These are phyloP conservation scores for Backusella liffmaniae DNA, from an alignment of 192 early-diverging fungal species.

Conservation along the genomic window DNA sequence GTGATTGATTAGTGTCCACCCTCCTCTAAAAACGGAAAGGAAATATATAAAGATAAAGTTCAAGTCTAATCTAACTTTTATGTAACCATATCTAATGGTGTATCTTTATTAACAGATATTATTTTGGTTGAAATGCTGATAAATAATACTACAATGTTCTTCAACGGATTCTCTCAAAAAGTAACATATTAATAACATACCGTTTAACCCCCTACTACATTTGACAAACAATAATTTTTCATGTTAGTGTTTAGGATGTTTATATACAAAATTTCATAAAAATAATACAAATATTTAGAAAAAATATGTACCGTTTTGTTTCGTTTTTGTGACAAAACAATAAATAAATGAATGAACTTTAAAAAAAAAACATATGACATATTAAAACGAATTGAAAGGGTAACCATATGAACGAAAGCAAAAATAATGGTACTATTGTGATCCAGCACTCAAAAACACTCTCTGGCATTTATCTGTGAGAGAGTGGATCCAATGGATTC, in stretches of 20 bases:
- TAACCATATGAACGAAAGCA: not conserved
- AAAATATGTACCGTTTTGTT: not conserved
- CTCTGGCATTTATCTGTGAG: constrained; percentile 5
- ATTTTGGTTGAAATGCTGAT: too few relatives aligned
- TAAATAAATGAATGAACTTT: constrained; percentile 5
- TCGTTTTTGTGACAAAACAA: constrained; percentile 5
- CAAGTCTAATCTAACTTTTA: not conserved
- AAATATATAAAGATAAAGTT: not conserved
- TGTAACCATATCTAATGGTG: not conserved
- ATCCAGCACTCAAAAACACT: not conserved
- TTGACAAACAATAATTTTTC: not conserved
- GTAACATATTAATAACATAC: not conserved
- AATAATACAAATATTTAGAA: constrained; percentile 5
- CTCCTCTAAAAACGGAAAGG: not conserved
- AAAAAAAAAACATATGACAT: not conserved
- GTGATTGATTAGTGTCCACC: not conserved
- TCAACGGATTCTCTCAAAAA: not conserved
- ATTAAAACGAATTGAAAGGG: not conserved
- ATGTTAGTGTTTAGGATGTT: not conserved
- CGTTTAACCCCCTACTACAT: not conserved
- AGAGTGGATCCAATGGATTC: constrained; percentile 12
- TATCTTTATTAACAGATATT: not conserved
- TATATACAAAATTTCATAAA: constrained; percentile 6
- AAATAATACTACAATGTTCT: too few relatives aligned
- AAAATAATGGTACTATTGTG: not conserved